A percentile compares a stretch with the other conserved stretches of the same genome.
Evolutionary conservation across 2,329 filamentous ascomycete species (phyloP).

Genomic region (Tolypocladium tundrense): DNA sequence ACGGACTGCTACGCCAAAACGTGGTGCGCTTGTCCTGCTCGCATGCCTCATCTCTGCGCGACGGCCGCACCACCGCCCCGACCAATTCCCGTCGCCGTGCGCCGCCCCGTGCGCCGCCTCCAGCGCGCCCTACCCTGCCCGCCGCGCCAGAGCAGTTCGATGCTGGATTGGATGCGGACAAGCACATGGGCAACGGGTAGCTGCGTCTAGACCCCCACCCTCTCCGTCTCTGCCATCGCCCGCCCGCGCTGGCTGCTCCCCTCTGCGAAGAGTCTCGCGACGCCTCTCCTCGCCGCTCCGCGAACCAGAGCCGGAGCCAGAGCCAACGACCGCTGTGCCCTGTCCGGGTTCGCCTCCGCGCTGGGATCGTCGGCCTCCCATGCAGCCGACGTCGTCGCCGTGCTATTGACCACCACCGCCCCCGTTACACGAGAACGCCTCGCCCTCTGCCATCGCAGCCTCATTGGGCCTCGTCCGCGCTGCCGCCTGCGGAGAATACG

Average conservation of each 20-base stretch:
- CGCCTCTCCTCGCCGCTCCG: not conserved
- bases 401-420: constrained; percentile 14
- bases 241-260: not conserved
- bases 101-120: constrained; percentile 5
- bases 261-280: not conserved
- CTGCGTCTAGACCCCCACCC: constrained; percentile 9
- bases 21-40: constrained; percentile 10
- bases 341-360: constrained; percentile 7
- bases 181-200: constrained; percentile 13
- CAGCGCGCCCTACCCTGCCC: constrained; percentile 3
- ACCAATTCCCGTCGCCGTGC: constrained; percentile 2
- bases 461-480: constrained; percentile 14
- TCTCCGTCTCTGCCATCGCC: not conserved
- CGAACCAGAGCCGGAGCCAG: not conserved
- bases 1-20: not conserved
- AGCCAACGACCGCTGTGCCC: constrained; percentile 2
- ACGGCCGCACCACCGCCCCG: constrained; percentile 11
- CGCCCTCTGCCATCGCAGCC: constrained; percentile 9
- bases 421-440: constrained; percentile 14
- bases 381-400: constrained; percentile 8
- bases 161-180: constrained; percentile 7
- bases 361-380: constrained; percentile 9
- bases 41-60: constrained; percentile 25
- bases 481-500: constrained; percentile 18
- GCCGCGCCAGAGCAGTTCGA: constrained; percentile 2